Conservation (phyloP, 495 filamentous ascomycete species). For the Xylaria nigripes region DNA sequence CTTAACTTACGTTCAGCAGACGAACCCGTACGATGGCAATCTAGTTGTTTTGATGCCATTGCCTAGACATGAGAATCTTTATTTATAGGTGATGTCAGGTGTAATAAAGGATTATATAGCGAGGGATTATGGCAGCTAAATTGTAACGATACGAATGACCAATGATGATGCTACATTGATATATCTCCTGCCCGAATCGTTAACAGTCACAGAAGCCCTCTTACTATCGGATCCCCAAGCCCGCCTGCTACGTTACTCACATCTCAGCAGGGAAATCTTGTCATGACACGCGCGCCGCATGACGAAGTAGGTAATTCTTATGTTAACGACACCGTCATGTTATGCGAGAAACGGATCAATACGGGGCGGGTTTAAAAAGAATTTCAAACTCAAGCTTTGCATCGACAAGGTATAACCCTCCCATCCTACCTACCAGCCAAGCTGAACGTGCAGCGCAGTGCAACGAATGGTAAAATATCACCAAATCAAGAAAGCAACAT, state of each 20-base stretch:
- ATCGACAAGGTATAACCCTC: too few species aligned
- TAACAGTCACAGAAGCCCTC: background rate
- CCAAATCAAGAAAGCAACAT: too few species aligned
- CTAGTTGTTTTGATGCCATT: background rate
- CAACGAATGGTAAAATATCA: too few species aligned
- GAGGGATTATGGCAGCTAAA: too few species aligned
- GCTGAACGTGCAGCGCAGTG: too few species aligned
- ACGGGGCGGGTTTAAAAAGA: background rate
- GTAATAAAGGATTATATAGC: background rate
- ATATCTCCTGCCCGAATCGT: constrained; percentile 5
- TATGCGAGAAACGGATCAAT: background rate
- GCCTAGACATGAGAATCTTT: background rate
- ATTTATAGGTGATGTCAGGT: background rate
- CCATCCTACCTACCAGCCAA: too few species aligned
- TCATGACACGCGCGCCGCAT: background rate
- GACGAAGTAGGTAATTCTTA: background rate
- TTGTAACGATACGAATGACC: background rate
- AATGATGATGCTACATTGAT: background rate
- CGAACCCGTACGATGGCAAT: too few species aligned
- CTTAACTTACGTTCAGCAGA: background rate
- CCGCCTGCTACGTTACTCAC: background rate
- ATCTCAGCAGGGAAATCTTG: background rate
- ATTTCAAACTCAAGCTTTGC: too few species aligned
- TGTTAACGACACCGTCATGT: background rate
- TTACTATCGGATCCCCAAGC: background rate